Evolutionary conservation across 176 grass and related monocot species (phyloP).

Genomic region (Avena atlantica): DNA sequence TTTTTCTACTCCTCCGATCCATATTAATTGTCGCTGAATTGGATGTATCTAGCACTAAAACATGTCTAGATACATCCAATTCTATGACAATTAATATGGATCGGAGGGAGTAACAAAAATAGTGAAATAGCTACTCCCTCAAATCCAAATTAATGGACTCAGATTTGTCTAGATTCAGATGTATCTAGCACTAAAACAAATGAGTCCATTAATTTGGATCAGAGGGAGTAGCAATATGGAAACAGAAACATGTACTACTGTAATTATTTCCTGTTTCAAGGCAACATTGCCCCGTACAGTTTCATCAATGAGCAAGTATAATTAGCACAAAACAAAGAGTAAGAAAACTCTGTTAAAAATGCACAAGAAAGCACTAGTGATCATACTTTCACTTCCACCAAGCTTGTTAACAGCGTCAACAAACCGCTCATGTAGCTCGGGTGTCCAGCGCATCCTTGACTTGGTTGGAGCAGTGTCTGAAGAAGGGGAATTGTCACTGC

Average conservation of each 20-base stretch:
- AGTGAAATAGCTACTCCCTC: neutral
- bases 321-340: constrained; percentile 16
- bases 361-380: constrained; percentile 26
- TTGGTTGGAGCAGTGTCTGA: constrained; percentile 50
- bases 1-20: neutral
- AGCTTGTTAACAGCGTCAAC: constrained; percentile 77
- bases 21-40: too few relatives aligned
- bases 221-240: neutral
- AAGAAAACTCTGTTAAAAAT: neutral
- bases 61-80: too few relatives aligned
- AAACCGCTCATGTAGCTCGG: constrained; percentile 81
- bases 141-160: too few relatives aligned
- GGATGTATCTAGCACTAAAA: too few relatives aligned
- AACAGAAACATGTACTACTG: neutral
- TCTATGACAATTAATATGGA: too few relatives aligned
- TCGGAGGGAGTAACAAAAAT: neutral
- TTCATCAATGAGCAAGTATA: neutral
- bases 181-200: too few relatives aligned
- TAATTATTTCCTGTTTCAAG: neutral
- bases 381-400: constrained; percentile 84
- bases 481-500: constrained; percentile 41
- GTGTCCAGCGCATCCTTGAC: constrained; percentile 80
- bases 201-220: too few relatives aligned
- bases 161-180: too few relatives aligned
- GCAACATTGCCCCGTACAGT: neutral